A percentile compares a stretch with the other conserved stretches of the same genome.
Conservation (phyloP, 176 grass and related monocot species). For the Triticum urartu region DNA sequence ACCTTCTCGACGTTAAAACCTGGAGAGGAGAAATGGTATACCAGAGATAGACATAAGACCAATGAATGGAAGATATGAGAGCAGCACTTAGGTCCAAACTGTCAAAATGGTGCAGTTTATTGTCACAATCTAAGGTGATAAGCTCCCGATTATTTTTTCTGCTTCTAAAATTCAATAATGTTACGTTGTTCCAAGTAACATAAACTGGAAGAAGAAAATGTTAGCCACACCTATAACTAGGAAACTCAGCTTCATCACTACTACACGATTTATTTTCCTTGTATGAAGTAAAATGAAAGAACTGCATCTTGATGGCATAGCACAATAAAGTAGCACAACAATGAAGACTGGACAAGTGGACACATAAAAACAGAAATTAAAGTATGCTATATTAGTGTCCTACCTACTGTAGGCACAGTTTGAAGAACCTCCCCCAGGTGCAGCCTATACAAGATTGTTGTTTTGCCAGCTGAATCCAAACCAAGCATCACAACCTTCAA, state of each 20-base stretch:
- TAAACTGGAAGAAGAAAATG: neutral
- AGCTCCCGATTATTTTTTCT: neutral
- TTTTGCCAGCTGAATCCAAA: constrained; percentile 90
- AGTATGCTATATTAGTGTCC: constrained; percentile 9
- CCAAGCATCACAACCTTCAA: constrained; percentile 94
- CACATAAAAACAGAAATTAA: neutral
- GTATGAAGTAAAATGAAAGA: neutral
- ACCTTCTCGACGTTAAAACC: constrained; percentile 97
- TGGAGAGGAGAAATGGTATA: constrained; percentile 25
- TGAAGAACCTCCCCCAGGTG: constrained; percentile 92
- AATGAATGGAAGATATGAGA: neutral
- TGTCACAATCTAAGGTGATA: neutral
- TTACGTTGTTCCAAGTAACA: constrained; percentile 7
- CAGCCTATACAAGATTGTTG: constrained; percentile 82
- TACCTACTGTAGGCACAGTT: constrained; percentile 89
- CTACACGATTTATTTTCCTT: neutral
- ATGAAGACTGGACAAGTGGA: neutral
- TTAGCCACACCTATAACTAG: neutral
- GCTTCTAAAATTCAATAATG: neutral
- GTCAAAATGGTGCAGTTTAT: neutral
- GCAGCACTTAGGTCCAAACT: neutral
- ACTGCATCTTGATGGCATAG: neutral
- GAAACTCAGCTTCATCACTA: neutral
- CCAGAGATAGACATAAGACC: neutral
- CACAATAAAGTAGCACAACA: neutral